Percentiles rank a stretch among this genome's conserved stretches.
Evolutionary conservation across 768 basidiomycete genomes (phyloP).

Genomic region (Phylloporus scabripes): DNA sequence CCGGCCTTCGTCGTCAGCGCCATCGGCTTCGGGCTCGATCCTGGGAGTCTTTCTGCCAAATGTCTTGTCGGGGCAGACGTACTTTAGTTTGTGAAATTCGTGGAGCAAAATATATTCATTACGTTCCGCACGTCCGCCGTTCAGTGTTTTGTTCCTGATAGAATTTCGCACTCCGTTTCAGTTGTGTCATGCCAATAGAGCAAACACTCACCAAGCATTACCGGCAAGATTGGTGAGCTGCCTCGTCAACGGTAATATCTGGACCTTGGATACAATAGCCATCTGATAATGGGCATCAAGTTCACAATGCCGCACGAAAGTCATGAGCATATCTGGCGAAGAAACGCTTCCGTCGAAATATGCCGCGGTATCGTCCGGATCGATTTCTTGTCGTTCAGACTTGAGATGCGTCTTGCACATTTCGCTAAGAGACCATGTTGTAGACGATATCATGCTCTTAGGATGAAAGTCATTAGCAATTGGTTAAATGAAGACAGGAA

Average conservation of each 20-base stretch:
- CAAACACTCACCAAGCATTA: conserved; percentile 76
- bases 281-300: conserved; percentile 96
- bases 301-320: conserved; percentile 90
- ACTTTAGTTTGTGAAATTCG: conserved; percentile 94
- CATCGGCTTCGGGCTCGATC: conserved; percentile 47
- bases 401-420: conserved; percentile 92
- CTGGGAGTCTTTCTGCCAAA: conserved; percentile 71
- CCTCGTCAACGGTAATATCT: conserved; percentile 85
- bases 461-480: neutral
- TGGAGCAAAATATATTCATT: conserved; percentile 99
- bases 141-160: conserved; percentile 90
- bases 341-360: conserved; percentile 84
- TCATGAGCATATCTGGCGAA: conserved; percentile 71
- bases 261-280: conserved; percentile 93
- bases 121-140: conserved; percentile 95
- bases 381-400: conserved; percentile 85
- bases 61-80: conserved; percentile 92
- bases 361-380: conserved; percentile 87
- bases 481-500: neutral
- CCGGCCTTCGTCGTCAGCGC: conserved; percentile 45
- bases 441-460: conserved; percentile 94
- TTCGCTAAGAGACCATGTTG: conserved; percentile 96
- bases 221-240: conserved; percentile 95
- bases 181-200: neutral
- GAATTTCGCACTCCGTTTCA: neutral